A percentile compares a stretch with the other conserved stretches of the same genome.
Evolutionary conservation across 352 stramenopile species (phyloP).

Genomic region (Pythium phragmiticola): DNA sequence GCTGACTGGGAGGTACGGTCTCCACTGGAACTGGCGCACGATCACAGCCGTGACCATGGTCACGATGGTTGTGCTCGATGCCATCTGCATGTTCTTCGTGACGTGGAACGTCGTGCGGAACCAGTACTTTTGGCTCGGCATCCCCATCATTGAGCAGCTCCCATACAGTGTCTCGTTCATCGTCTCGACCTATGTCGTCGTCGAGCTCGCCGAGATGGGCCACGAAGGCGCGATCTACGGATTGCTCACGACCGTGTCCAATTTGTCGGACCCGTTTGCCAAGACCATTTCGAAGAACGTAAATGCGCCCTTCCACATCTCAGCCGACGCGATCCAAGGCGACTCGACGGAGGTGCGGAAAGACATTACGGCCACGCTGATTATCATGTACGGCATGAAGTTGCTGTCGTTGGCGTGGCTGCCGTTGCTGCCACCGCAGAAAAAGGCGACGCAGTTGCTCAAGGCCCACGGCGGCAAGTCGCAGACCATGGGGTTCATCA

Average conservation of each 20-base stretch:
- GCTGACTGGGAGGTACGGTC: conserved; percentile 29
- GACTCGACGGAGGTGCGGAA: conserved; percentile 30
- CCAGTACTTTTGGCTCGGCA: conserved; percentile 40
- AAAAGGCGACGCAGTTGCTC: conserved; percentile 31
- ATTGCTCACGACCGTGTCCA: conserved; percentile 35
- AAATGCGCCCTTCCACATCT: conserved; percentile 31
- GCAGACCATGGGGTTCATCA: conserved; percentile 23
- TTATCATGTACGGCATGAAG: conserved; percentile 37
- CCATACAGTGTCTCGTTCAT: conserved; percentile 34
- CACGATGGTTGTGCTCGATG: conserved; percentile 28
- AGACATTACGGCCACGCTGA: conserved; percentile 29
- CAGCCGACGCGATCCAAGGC: conserved; percentile 27
- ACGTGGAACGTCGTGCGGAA: conserved; percentile 35
- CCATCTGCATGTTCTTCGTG: conserved; percentile 32
- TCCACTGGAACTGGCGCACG: conserved; percentile 32
- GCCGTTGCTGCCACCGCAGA: conserved; percentile 30
- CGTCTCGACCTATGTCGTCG: conserved; percentile 33
- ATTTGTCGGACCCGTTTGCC: conserved; percentile 31
- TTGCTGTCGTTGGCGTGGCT: conserved; percentile 31
- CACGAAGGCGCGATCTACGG: conserved; percentile 39
- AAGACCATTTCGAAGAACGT: conserved; percentile 35
- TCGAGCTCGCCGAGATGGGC: conserved; percentile 35
- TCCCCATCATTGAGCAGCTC: conserved; percentile 33
- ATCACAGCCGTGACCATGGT: conserved; percentile 35
- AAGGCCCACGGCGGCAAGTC: conserved; percentile 26